These are phyloP conservation scores for Cicer yamashitae DNA, from an alignment of 306 rosid species.

Conservation along the genomic window DNA sequence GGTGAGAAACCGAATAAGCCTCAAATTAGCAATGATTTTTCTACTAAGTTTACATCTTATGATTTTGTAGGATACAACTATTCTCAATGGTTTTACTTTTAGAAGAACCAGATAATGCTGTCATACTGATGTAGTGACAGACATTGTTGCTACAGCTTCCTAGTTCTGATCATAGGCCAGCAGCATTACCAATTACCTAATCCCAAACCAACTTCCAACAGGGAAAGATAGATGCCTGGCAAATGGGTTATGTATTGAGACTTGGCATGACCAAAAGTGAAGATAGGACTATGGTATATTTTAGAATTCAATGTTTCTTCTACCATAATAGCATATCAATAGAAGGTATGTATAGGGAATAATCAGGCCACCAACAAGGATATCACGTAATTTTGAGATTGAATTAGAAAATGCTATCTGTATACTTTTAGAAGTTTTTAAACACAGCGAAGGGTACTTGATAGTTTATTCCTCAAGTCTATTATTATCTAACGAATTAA, in stretches of 20 bases:
- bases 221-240: neutral
- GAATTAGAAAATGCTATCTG: neutral
- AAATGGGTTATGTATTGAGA: neutral
- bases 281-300: neutral
- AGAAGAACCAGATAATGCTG: neutral
- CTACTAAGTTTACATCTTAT: neutral
- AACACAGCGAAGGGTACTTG: neutral
- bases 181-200: slow-evolving; percentile 12
- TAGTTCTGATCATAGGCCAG: slow-evolving; percentile 13
- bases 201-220: neutral
- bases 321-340: neutral
- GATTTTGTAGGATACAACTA: slow-evolving; percentile 18
- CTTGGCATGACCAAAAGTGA: neutral
- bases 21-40: neutral
- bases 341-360: neutral
- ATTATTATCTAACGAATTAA: slow-evolving; percentile 20
- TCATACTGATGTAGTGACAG: slow-evolving; percentile 1
- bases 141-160: neutral
- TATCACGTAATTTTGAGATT: neutral
- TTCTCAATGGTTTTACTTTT: slow-evolving; percentile 10
- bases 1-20: slow-evolving; percentile 7
- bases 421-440: neutral
- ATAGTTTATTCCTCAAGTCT: slow-evolving; percentile 1
- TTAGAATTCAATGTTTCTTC: neutral
- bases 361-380: neutral